Base-by-base conservation (phyloP, 2,329 filamentous ascomycete genomes). In the Sordariomycetes sp. region DNA sequence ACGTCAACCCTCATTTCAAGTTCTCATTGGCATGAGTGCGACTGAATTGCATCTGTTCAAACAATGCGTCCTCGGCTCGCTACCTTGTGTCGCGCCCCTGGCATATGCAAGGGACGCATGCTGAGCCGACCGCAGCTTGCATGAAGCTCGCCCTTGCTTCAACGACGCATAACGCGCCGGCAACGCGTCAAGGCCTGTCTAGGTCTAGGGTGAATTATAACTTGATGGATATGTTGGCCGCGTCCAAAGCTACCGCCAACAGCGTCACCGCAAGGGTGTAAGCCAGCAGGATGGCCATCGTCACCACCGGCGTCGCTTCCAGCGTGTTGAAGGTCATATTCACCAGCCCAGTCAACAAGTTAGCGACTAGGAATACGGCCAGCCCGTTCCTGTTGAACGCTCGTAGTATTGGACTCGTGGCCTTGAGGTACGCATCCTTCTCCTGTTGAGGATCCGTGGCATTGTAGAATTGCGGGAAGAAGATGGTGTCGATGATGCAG, bases 351-450 rank as follows among this genome's bases (percentile, higher is more conserved):
- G 92, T 98, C 41, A 94, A 58, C 30, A 98, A 58, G 51, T 98
- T 98, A 3, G 92, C 88, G 24, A 88, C 50, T 38, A 98, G 58
- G 52, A 98, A 98, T 1, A 96, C 59, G 1, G 75, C 77, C 30
- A 98, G 64, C 0, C 92, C 88, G 47, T 95, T 95, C 35, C 82
- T 73, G 53, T 98, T 98, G 53, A 82, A 93, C 0, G 86, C 84
- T 30, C 77, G 68, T 41, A 96, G 62, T n/a, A 96, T 70, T 24
- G 66, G 72, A 51, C 87, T 94, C 4, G 87, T 95, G 4, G 86
- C 82, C 30, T 71, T 64, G 30, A 72, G 63, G 41, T 79, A 76
- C 4, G 73, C 73, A 40, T 80, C 75, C 33, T 61, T 66, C 54
- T 92, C 86, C 1, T 69, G 61, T 44, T 64, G 65, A 10, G 54